Evolutionary conservation across 352 stramenopile genomes (phyloP).

Genomic region (Phytophthora cryptogea): DNA sequence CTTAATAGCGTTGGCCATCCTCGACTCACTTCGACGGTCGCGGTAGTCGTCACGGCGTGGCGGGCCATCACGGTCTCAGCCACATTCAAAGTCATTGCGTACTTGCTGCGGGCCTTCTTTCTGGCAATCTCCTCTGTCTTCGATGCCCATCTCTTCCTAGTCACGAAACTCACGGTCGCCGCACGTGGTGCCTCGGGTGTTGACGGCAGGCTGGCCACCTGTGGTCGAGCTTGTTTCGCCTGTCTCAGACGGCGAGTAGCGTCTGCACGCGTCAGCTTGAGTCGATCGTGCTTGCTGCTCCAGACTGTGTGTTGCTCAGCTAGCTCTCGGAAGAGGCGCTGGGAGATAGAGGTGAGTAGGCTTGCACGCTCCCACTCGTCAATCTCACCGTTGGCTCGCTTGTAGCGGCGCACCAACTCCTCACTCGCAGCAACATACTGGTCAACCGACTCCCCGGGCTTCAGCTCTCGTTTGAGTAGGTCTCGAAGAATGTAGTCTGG

Average conservation of each 20-base stretch:
- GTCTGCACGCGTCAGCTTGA: not conserved
- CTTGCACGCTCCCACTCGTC: not conserved
- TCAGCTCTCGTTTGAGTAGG: no score
- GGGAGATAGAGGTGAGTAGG: not conserved
- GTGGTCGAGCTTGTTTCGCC: not conserved
- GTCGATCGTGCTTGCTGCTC: not conserved
- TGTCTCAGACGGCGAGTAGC: not conserved
- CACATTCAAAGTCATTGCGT: no score
- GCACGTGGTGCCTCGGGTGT: no score
- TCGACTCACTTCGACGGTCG: no score
- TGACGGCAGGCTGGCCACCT: not conserved
- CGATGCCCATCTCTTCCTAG: not conserved
- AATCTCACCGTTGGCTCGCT: no score
- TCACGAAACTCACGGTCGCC: not conserved
- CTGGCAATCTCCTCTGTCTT: not conserved
- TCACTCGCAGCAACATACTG: no score
- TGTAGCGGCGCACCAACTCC: no score
- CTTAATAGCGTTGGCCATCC: no score
- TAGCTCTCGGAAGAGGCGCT: not conserved
- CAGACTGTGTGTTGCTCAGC: not conserved
- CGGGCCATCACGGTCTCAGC: no score
- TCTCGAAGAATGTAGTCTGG: no score
- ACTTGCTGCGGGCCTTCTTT: conserved; percentile 2
- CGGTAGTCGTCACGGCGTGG: no score
- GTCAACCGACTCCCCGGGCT: no score